These are phyloP conservation scores for Trichophyton equinum DNA, from an alignment of 2,329 filamentous ascomycete genomes.

Conservation along the genomic window DNA sequence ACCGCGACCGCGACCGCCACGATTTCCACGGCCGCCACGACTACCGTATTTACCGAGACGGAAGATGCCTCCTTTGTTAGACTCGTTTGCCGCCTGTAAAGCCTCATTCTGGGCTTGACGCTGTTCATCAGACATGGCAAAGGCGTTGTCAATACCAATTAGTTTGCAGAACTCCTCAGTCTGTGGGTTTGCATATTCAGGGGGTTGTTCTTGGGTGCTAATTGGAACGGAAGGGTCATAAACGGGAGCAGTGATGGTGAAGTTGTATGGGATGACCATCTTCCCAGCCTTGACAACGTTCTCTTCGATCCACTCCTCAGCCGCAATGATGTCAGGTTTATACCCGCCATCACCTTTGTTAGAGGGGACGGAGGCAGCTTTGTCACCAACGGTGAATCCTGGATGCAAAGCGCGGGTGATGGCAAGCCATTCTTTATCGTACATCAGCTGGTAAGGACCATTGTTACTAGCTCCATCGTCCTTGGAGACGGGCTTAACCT, in stretches of 20 bases:
- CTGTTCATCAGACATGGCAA: conserved; percentile 61
- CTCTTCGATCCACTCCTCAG: conserved; percentile 68
- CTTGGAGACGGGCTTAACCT: conserved; percentile 42
- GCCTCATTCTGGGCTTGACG: conserved; percentile 33
- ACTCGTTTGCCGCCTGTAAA: conserved; percentile 12
- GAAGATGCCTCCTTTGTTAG: neutral
- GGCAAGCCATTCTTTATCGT: conserved; percentile 91
- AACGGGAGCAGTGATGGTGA: conserved; percentile 60
- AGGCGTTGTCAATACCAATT: conserved; percentile 63
- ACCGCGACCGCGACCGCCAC: conserved; percentile 7
- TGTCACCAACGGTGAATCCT: conserved; percentile 52
- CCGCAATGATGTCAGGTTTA: conserved; percentile 51
- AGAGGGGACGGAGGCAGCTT: conserved; percentile 39
- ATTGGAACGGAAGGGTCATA: conserved; percentile 49
- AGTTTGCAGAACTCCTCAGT: conserved; percentile 70
- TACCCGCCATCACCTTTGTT: conserved; percentile 61
- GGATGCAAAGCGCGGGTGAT: conserved; percentile 72
- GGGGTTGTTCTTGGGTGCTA: conserved; percentile 50
- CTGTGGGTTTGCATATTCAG: conserved; percentile 78
- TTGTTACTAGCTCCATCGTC: conserved; percentile 12
- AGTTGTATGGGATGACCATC: conserved; percentile 65
- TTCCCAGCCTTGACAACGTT: conserved; percentile 53
- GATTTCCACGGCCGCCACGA: conserved; percentile 8
- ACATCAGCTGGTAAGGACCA: conserved; percentile 52
- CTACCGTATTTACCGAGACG: conserved; percentile 10